Evolutionary conservation across 2,329 filamentous ascomycete genomes (phyloP), one percentile per base, ranked within the genome.

Genomic region (Calonectria hongkongensis): DNA sequence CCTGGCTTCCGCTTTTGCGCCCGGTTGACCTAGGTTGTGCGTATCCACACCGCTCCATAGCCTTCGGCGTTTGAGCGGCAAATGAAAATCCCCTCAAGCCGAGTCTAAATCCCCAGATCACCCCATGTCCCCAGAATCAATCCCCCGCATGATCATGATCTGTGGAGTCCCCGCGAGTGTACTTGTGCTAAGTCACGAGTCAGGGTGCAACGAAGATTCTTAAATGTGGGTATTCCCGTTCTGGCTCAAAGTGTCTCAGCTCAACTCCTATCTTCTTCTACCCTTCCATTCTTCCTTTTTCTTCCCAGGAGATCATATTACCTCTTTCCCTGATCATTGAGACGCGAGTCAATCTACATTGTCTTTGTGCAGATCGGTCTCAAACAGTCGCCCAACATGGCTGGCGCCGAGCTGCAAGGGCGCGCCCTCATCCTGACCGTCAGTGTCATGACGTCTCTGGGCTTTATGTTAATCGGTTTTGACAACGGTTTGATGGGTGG

Each of bases 391-490:
- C n/a, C 36, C 50, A 66, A 51, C 62, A 71, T 71, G 68, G 54
- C 50, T n/a, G 30, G n/a, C 27, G 2, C 28, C 21, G 75, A 77
- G 70, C 60, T 77, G 36, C 73, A 77, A 18, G 86, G 86, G 43
- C 83, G 81, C 41, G 76, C 81, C 16, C 83, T 88, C 27, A 80
- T 88, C 27, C 75, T 83, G 27, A 82, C 85, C 21, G 86, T 88
- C 69, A 87, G 85, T 27, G 77, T 83, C 9, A 76, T 88, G 73
- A 87, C 86, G 0, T 88, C 85, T 36, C 73, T 88, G 47, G 85
- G 87, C 0, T 88, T 88, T 71, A 82, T 88, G 75, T 81, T 88
- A 43, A 88, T 88, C 50, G 87, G 87, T 25, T 87, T 83, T 72
- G 86, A 87, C 71, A 87, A 87, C 81, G 86, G 85, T 4, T 77